phyloP scores from a whole-genome alignment of 1,284 basidiomycete genomes.

The Ustilago curta region DNA sequence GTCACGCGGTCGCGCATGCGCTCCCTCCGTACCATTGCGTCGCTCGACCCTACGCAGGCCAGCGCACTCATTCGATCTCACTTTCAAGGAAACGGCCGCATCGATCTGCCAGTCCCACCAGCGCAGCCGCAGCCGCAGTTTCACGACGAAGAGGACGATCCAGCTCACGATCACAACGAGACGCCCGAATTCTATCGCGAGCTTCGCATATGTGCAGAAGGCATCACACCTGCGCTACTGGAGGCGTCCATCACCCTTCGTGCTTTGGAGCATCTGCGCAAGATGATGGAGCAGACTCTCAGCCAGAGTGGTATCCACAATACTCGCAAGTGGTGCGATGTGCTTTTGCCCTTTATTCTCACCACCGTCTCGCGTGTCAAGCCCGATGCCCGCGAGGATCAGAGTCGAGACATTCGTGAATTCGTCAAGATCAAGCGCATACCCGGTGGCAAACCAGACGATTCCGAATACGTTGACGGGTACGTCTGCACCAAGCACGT shows the following conservation, averaged over 20 bases:
- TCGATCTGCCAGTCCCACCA: constrained; percentile 28
- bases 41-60: constrained; percentile 42
- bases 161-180: constrained; percentile 14
- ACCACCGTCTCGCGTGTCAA: constrained; percentile 62
- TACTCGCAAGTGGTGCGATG: constrained; percentile 58
- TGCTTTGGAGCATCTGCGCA: constrained; percentile 54
- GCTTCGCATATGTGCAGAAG: constrained; percentile 45
- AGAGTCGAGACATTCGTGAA: constrained; percentile 88
- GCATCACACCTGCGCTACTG: constrained; percentile 46
- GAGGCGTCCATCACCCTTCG: constrained; percentile 46
- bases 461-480: constrained; percentile 97
- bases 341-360: constrained; percentile 59
- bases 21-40: constrained; percentile 46
- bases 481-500: constrained; percentile 98
- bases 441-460: constrained; percentile 88
- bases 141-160: constrained; percentile 19
- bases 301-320: constrained; percentile 45
- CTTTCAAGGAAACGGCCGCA: constrained; percentile 32
- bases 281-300: constrained; percentile 64
- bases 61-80: constrained; percentile 40
- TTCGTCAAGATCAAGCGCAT: constrained; percentile 99
- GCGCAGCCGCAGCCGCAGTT: constrained; percentile 1
- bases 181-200: constrained; percentile 44
- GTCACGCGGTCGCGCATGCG: constrained; percentile 39
- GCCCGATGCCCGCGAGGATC: constrained; percentile 74